Evolutionary conservation across 495 filamentous ascomycete species (phyloP), one percentile per base, ranked within the genome.

Genomic region (Neurospora sp.): DNA sequence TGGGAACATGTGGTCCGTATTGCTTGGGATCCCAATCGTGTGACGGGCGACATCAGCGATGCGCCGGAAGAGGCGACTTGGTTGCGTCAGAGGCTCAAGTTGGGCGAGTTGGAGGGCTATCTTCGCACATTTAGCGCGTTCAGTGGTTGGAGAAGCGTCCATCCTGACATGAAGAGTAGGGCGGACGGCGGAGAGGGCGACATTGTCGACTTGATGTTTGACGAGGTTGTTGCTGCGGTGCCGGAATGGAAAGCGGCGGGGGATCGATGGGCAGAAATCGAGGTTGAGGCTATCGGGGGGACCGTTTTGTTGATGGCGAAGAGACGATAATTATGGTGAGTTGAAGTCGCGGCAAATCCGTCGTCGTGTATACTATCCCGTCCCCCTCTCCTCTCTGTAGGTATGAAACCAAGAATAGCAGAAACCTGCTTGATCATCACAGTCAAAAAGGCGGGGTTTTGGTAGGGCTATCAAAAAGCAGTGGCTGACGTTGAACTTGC

Each of bases 41-140:
- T 77, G 75, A 71, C 68, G 27, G 71, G 68, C 35, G 75, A 75
- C 69, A 71, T 73, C 35, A 70, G 78, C 74, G 73, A 78, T 16
- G 84, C 74, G 35, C 82, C 84, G 10, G 81, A 83, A 31, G 87
- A 85, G 40, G 83, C 78, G 38, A 70, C 84, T 70, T 86, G 89
- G 79, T 78, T 91, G 76, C 77, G 78, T 65, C 86, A 83, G 80
- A 85, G 71, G 31, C 77, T 89, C 78, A 86, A 78, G 76, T 74
- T 91, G 5, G 85, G 85, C 8, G 84, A 86, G 75, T 77, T 87
- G 59, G 88, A 89, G 79, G 80, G 79, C 27, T 91, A 88, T 79
- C 53, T 83, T 68, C 78, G 85, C 75, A 91, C 90, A 0, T 90
- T 85, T 75, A 88, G 87, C 72, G 73, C 81, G 18, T 88, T 83